Evolutionary conservation across 2,329 filamentous ascomycete genomes (phyloP), one percentile per base, ranked within the genome.

Genomic region (Chaetomium strumarium): DNA sequence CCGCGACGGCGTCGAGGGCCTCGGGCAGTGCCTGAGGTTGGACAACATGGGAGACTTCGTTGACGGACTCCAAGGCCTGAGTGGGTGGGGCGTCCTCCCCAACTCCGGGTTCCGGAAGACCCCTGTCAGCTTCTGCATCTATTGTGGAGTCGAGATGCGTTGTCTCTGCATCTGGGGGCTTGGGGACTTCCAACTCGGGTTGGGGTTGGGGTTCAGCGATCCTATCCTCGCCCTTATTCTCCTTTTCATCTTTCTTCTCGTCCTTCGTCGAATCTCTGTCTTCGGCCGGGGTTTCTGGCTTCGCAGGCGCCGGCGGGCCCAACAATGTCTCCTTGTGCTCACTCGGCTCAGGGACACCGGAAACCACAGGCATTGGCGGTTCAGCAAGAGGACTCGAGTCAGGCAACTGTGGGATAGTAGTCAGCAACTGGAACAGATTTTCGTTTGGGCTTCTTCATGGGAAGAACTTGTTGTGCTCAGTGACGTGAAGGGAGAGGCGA

Each of bases 241-340:
- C 55, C 52, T 64, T 63, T 46, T 50, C 45, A 36, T 63, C 66
- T 57, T 68, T 62, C 34, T 71, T 70, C 49, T 63, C 60, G 50
- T 67, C 70, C 54, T 65, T 66, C 19, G 56, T 59, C 6, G 51
- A 51, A 38, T 52, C 51, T 38, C 58, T 50, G 46, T 66, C 62
- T n/a, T 59, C 59, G 17, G 49, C n/a, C 11, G 24, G 34, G 7
- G 46, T 20, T 16, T 54, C 54, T 13, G 45, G 51, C 19, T 50
- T 52, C 12, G 16, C 12, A 29, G 42, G 12, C 19, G 49, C 48
- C 5, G 24, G 11, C 5, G 41, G 6, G 4, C 37, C 36, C 2
- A 29, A 14, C 13, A 20, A 12, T n/a, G 20, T 34, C 16, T 45
- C 34, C 30, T 40, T 24, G 12, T 24, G 24, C 14, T 34, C 45